Base-by-base conservation (phyloP, 164 flowering plant genomes). In the Liquidambar formosana region DNA sequence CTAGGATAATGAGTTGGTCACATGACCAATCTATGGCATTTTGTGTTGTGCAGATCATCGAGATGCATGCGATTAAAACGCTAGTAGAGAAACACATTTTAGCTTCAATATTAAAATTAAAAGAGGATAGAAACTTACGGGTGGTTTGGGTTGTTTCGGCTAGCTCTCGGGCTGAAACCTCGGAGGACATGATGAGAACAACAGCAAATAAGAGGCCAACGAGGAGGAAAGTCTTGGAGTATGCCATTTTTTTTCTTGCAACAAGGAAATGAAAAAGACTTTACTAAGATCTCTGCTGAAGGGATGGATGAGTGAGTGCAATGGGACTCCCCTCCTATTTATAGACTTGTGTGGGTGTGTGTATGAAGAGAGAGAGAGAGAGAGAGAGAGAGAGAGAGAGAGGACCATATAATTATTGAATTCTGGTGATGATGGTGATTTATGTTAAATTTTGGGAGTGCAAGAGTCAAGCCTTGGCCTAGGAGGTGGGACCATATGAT, bases 211-310 rank as follows among this genome's bases (percentile, higher is more conserved):
- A 63, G 45, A 71, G 68, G 68, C 63, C 63, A 22, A 71, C 15
- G 21, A 71, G 53, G 5, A 71, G 68, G 19, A 71, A 56, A 57
- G 57, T 63, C 68, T 63, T 71, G n/a, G 47, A 46, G 64, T 58
- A 27, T n/a, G 68, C 73, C 73, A 71, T 71, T 56, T 57, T n/a
- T n/a, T n/a, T 64, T 51, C 22, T 15, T 33, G 11, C 15, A 45
- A 21, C 6, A 22, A 61, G 4, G 5, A n/a, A 43, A 41, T 10
- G n/a, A 14, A 47, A 10, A 14, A 4, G 52, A 47, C 8, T 58
- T 27, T 58, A n/a, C 12, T 19, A 18, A n/a, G 47, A 0, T 33
- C 41, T n/a, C n/a, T n/a, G n/a, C n/a, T n/a, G n/a, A 33, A 18
- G 46, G 23, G n/a, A 26, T 9, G 45, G 14, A 57, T 57, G 60